Evolutionary conservation across 169 alveolate genomes (phyloP).

Genomic region (Plasmodium knowlesi): DNA sequence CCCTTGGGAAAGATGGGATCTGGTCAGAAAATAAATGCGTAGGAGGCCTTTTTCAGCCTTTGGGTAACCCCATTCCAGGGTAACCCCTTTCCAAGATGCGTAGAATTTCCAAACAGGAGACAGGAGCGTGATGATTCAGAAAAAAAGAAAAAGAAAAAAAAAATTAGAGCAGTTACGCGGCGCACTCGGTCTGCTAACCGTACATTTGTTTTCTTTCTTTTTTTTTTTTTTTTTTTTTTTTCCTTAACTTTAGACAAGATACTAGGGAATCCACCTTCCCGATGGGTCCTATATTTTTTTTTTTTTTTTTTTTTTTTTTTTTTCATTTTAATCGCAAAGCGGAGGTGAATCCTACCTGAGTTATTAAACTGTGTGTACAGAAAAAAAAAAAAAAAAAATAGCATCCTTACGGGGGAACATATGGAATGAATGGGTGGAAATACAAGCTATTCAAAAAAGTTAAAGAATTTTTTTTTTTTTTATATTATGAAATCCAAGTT

Average conservation of each 20-base stretch:
- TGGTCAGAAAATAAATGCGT: too few species aligned
- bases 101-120: slow-evolving; percentile 87
- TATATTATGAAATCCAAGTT: background rate
- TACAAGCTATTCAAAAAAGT: background rate
- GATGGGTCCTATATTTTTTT: too few species aligned
- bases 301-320: background rate
- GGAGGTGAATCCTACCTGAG: background rate
- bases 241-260: background rate
- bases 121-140: slow-evolving; percentile 69
- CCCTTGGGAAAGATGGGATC: too few species aligned
- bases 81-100: background rate
- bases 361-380: background rate
- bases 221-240: background rate
- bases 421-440: background rate
- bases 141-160: slow-evolving; percentile 48
- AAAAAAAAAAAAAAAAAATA: background rate
- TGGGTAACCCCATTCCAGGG: too few species aligned
- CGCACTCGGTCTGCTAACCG: slow-evolving; percentile 78
- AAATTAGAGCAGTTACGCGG: slow-evolving; percentile 75
- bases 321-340: background rate
- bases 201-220: slow-evolving; percentile 64
- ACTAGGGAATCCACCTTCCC: too few species aligned
- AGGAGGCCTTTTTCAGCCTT: too few species aligned
- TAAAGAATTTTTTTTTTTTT: background rate
- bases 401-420: background rate